A percentile compares a stretch with the other conserved stretches of the same genome.
Evolutionary conservation across 75 land plant genomes (phyloP).

Genomic region (Selaginella tamariscina): DNA sequence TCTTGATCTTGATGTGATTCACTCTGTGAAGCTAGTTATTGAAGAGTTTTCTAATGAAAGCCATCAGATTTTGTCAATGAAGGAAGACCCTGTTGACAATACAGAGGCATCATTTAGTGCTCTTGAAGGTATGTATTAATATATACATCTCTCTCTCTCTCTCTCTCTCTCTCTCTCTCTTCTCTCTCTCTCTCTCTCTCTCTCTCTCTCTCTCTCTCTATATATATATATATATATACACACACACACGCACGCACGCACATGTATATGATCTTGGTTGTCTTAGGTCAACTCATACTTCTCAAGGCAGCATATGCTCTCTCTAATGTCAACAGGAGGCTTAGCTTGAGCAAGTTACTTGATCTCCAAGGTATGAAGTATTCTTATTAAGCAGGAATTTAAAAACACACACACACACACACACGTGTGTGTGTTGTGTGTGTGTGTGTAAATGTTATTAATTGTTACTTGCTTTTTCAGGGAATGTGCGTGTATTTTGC

Average conservation of each 20-base stretch:
- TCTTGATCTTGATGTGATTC: background rate
- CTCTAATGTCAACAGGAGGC: constrained; percentile 17
- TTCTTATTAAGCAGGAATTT: background rate
- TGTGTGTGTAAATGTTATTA: background rate
- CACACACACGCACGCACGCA: too few species aligned
- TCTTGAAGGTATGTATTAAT: background rate
- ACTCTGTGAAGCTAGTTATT: background rate
- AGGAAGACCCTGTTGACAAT: background rate
- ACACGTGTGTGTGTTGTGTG: too few species aligned
- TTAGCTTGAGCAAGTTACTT: constrained; percentile 13
- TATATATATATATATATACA: too few species aligned
- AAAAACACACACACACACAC: too few species aligned
- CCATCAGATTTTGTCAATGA: too few species aligned
- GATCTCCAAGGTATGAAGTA: constrained; percentile 16
- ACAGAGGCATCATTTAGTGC: background rate
- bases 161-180: background rate
- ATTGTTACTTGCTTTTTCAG: constrained; percentile 27
- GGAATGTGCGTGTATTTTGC: constrained; percentile 74
- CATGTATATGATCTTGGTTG: too few species aligned
- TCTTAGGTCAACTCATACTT: constrained; percentile 17
- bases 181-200: background rate
- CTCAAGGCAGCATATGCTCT: constrained; percentile 15
- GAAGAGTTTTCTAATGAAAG: background rate
- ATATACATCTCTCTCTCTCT: too few species aligned
- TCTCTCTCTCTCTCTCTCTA: too few species aligned